Conservation (phyloP, 148 eudicot species). For the Simmondsia chinensis region DNA sequence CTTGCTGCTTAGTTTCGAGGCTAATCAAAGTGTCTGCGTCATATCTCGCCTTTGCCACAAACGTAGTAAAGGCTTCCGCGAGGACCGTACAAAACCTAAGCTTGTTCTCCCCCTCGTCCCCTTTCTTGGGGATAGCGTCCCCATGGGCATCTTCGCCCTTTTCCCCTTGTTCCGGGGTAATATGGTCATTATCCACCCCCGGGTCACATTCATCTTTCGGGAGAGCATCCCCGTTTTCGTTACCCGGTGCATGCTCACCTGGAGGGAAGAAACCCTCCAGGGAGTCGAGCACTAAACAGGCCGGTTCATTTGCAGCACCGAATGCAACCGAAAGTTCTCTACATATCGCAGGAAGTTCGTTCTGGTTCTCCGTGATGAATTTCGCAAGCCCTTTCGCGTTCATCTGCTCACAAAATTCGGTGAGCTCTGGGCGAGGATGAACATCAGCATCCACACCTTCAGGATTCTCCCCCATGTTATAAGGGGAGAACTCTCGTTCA, state of each 20-base stretch:
- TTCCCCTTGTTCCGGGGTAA: conserved; percentile 13
- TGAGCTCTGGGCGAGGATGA: conserved; percentile 43
- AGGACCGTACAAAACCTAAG: conserved; percentile 38
- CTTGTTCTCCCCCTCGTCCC: conserved; percentile 21
- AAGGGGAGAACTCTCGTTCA: conserved; percentile 27
- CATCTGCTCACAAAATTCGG: conserved; percentile 55
- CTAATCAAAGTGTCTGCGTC: conserved; percentile 28
- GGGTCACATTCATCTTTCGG: no score
- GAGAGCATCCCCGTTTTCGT: no score
- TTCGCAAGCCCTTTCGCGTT: conserved; percentile 54
- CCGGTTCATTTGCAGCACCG: conserved; percentile 43
- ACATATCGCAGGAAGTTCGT: conserved; percentile 19
- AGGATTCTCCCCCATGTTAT: conserved; percentile 22
- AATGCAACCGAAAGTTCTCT: conserved; percentile 43
- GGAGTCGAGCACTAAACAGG: conserved; percentile 46
- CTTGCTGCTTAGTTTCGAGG: conserved; percentile 52
- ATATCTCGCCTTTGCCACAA: conserved; percentile 43
- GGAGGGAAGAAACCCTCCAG: conserved; percentile 56
- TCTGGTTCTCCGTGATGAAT: conserved; percentile 35
- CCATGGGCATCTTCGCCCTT: conserved; percentile 33
- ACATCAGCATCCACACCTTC: conserved; percentile 35
- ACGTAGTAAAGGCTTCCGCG: conserved; percentile 59
- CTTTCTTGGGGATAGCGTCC: conserved; percentile 15
- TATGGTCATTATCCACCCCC: no score
- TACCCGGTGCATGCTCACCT: no score